A percentile compares a stretch with the other conserved stretches of the same genome.
Conservation (phyloP, 2,329 filamentous ascomycete species). For the Trichophyton simii region DNA sequence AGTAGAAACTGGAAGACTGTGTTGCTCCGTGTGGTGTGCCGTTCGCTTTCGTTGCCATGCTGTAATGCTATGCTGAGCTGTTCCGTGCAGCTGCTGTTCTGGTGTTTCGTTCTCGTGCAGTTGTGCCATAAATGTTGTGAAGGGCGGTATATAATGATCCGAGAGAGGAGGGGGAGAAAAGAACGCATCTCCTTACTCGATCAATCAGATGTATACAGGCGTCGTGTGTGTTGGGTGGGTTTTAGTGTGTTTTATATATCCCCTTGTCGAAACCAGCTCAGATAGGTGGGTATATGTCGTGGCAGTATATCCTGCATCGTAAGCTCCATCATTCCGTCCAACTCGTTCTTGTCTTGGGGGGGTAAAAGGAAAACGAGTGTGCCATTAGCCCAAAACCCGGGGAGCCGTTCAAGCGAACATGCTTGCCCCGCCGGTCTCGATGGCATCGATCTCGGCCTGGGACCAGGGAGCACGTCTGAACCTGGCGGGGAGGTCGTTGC, state of each 20-base stretch:
- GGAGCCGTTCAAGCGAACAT: constrained; percentile 36
- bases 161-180: background rate
- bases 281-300: constrained; percentile 2
- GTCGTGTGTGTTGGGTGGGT: background rate
- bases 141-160: background rate
- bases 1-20: background rate
- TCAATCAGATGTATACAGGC: background rate
- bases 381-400: background rate
- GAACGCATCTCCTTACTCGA: background rate
- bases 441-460: constrained; percentile 79
- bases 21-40: background rate
- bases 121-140: background rate
- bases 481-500: constrained; percentile 70
- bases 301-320: background rate
- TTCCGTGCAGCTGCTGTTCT: background rate
- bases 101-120: background rate
- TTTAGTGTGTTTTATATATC: background rate
- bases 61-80: background rate
- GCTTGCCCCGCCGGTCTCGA: constrained; percentile 84
- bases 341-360: background rate
- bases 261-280: background rate
- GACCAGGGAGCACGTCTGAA: constrained; percentile 67
- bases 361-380: background rate
- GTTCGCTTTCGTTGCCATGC: background rate
- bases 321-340: background rate